Conservation (phyloP, 768 basidiomycete species). For the Tulasnella sp. region DNA sequence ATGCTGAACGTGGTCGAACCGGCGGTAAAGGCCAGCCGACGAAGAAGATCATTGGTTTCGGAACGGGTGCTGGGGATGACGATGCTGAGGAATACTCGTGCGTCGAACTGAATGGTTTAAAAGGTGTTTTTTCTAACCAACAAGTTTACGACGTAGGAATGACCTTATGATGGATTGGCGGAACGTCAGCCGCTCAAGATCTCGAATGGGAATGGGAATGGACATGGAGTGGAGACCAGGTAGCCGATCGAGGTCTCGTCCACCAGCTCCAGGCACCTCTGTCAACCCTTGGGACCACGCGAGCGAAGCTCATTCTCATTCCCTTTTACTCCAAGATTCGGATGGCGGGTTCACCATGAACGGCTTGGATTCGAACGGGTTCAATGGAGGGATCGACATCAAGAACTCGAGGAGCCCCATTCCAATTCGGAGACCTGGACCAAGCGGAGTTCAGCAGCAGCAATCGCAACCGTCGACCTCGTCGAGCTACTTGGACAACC, state of each 20-base stretch:
- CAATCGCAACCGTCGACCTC: not conserved
- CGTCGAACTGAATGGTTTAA: constrained; percentile 35
- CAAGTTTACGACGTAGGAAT: not conserved
- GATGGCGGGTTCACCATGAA: constrained; percentile 29
- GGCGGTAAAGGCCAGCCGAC: constrained; percentile 21
- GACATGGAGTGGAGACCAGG: constrained; percentile 90
- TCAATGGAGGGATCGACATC: constrained; percentile 7
- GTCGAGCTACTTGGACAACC: not conserved
- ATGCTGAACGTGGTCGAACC: not conserved
- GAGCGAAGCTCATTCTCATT: constrained; percentile 38
- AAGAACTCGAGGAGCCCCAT: not conserved
- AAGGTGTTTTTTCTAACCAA: not conserved
- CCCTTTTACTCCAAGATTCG: constrained; percentile 33
- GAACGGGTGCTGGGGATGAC: constrained; percentile 48
- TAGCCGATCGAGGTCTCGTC: constrained; percentile 36
- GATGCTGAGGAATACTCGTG: constrained; percentile 50
- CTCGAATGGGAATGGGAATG: constrained; percentile 28
- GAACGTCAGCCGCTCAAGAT: constrained; percentile 31
- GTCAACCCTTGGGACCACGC: constrained; percentile 5
- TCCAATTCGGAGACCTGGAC: not conserved
- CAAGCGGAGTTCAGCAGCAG: not conserved
- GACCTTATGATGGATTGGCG: not conserved
- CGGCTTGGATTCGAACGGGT: constrained; percentile 9
- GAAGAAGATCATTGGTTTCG: constrained; percentile 31
- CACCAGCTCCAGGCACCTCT: constrained; percentile 32